Conservation (phyloP, 768 basidiomycete genomes). For the Boletus rufocinnamomeus region DNA sequence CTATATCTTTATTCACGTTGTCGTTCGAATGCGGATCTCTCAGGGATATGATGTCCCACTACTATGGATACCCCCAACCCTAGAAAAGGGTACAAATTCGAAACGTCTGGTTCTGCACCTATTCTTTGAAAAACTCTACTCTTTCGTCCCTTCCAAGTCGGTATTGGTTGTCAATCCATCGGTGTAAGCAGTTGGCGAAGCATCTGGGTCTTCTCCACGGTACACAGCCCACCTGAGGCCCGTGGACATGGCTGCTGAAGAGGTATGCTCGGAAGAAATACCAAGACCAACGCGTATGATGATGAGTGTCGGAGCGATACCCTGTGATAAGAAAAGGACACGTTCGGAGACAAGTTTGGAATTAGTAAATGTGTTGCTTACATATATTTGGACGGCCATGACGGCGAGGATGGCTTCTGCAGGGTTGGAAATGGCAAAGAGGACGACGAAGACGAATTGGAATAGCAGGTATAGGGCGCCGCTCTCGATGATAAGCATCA, state of each 20-base stretch:
- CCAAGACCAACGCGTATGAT: slow-evolving; percentile 38
- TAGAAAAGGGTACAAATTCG: not conserved
- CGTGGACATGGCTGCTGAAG: slow-evolving; percentile 21
- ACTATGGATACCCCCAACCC: not conserved
- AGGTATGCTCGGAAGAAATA: slow-evolving; percentile 28
- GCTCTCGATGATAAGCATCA: slow-evolving; percentile 41
- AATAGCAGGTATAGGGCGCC: slow-evolving; percentile 41
- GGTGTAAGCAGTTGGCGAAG: slow-evolving; percentile 25
- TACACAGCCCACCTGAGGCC: slow-evolving; percentile 27
- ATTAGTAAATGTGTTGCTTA: slow-evolving; percentile 20
- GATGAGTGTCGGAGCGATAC: slow-evolving; percentile 39
- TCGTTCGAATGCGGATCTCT: no score
- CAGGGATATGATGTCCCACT: no score
- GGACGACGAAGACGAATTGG: slow-evolving; percentile 43
- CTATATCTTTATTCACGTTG: no score
- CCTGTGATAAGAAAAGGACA: slow-evolving; percentile 19
- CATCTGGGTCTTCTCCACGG: slow-evolving; percentile 11
- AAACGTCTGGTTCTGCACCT: slow-evolving; percentile 2
- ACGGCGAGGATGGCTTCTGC: slow-evolving; percentile 41
- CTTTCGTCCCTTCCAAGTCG: slow-evolving; percentile 25
- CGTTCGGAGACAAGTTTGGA: not conserved
- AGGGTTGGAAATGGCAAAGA: slow-evolving; percentile 36
- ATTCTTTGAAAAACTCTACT: not conserved
- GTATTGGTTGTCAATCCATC: slow-evolving; percentile 17
- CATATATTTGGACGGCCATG: slow-evolving; percentile 43